A percentile compares a stretch with the other conserved stretches of the same genome.
phyloP scores from a whole-genome alignment of 2,329 filamentous ascomycete species.

The Ophiostoma pallidulum region DNA sequence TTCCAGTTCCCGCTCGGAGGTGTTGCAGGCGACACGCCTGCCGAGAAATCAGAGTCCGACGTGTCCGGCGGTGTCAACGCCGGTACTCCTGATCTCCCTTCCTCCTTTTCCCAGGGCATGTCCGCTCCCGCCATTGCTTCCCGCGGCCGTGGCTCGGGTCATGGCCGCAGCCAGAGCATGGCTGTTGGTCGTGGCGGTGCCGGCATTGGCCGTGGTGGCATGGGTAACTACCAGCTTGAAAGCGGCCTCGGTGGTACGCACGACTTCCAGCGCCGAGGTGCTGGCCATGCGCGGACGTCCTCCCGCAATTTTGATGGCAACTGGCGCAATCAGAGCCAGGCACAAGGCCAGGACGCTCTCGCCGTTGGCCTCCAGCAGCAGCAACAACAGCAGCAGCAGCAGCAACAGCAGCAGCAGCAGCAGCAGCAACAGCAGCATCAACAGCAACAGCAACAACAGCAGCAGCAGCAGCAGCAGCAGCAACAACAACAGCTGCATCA shows the following conservation, averaged over 20 bases:
- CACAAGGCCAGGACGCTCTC: slow-evolving; percentile 56
- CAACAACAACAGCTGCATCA: slow-evolving; percentile 44
- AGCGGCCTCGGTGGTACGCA: slow-evolving; percentile 29
- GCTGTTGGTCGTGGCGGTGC: slow-evolving; percentile 61
- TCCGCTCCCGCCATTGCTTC: slow-evolving; percentile 26
- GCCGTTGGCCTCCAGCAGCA: slow-evolving; percentile 27
- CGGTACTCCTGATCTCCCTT: too few relatives aligned
- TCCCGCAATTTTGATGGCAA: slow-evolving; percentile 97
- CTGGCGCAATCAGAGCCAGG: slow-evolving; percentile 73
- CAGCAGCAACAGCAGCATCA: slow-evolving; percentile 32
- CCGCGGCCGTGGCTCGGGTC: slow-evolving; percentile 47
- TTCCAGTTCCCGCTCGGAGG: slow-evolving; percentile 86
- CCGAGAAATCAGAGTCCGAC: slow-evolving; percentile 37
- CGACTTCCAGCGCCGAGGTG: slow-evolving; percentile 69
- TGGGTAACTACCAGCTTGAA: slow-evolving; percentile 43
- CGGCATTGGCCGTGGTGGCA: slow-evolving; percentile 55
- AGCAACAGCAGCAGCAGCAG: slow-evolving; percentile 38
- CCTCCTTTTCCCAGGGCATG: too few relatives aligned
- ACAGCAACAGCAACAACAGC: slow-evolving; percentile 41
- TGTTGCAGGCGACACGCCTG: slow-evolving; percentile 47
- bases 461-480: slow-evolving; percentile 31
- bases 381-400: slow-evolving; percentile 39
- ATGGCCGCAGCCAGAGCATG: slow-evolving; percentile 86
- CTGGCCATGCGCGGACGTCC: slow-evolving; percentile 69
- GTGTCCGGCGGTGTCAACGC: too few relatives aligned